Base-by-base conservation (phyloP, 148 eudicot genomes). In the Rhododendron simsii region DNA sequence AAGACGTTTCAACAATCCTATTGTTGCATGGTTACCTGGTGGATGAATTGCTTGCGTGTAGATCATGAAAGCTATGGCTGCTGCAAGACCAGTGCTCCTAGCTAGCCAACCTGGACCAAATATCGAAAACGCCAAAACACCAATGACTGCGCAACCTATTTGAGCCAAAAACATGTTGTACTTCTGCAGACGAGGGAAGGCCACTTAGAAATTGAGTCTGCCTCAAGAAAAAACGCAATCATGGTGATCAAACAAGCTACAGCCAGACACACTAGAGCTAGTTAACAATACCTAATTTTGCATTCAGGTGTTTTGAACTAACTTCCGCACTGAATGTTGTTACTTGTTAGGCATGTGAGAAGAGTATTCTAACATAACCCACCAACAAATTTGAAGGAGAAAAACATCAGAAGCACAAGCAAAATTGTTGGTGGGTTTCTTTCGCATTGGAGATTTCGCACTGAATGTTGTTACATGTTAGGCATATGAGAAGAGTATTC, bases 131-230 rank as follows among this genome's bases (percentile, higher is more conserved):
- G 98, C 96, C 82, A 95, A 81, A 61, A 94, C 99, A 51, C 99
- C 99, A 71, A 93, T 89, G 15, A 98, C 95, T 77, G 98, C 96
- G 88, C 98, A 97, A 12, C 98, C 99, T n/a, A 97, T 95, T 63
- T 97, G 99, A 63, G 98, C 96, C 92, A 92, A 87, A 84, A 97
- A 97, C 95, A 97, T 91, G 85, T 95, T 97, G 93, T 97, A 97
- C 88, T 97, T 97, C 99, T 97, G 98, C 92, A 88, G 26, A 74
- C 5, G 1, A 12, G 44, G 47, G 16, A 75, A 67, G 65, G 57
- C 63, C 45, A 39, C n/a, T 81, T 28, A 78, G 35, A 37, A 69
- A 3, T 14, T 8, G 77, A 63, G 37, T 87, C 37, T 78, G 26
- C 37, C 65, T 67, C 78, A 85, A 75, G 26, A 65, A 57, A 41